Conservation (phyloP, 345 rosid species). For the Eutrema japonicum region DNA sequence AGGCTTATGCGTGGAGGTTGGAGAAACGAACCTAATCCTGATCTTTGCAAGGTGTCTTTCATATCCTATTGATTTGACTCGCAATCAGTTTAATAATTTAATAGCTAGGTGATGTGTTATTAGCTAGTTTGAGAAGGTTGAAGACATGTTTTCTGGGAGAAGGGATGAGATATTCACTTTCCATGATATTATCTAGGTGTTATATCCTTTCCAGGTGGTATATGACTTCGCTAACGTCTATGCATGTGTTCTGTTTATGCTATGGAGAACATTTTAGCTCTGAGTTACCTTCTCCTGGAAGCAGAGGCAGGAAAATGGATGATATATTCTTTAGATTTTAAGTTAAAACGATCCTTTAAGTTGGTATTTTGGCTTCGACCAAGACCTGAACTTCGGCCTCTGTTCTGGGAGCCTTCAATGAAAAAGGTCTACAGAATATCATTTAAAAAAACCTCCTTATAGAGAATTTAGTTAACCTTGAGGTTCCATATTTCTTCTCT, state of each 20-base stretch:
- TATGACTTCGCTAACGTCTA: slow-evolving; percentile 10
- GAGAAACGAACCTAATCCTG: slow-evolving; percentile 90
- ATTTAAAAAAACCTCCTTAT: background rate
- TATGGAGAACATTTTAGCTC: background rate
- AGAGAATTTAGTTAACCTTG: background rate
- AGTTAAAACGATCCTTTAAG: background rate
- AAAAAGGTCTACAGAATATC: background rate
- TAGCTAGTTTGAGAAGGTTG: slow-evolving; percentile 2
- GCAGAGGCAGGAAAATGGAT: slow-evolving; percentile 5
- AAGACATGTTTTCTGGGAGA: background rate
- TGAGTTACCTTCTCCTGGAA: slow-evolving; percentile 4
- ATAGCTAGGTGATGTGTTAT: slow-evolving; percentile 12
- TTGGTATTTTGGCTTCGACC: background rate
- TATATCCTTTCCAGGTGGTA: slow-evolving; percentile 1
- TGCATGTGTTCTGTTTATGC: slow-evolving; percentile 1
- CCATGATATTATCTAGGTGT: slow-evolving; percentile 9
- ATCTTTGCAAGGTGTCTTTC: slow-evolving; percentile 76
- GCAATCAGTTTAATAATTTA: slow-evolving; percentile 23
- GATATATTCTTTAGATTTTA: background rate
- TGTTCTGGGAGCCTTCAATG: slow-evolving; percentile 24
- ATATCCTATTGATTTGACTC: slow-evolving; percentile 8
- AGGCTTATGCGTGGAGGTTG: slow-evolving; percentile 93
- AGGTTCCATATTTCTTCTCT: slow-evolving; percentile 16
- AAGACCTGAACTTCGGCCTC: slow-evolving; percentile 7
- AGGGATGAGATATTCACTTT: slow-evolving; percentile 13